A percentile compares a stretch with the other conserved stretches of the same genome.
Conservation (phyloP, 106 monocot species). For the Ottelia alismoides region DNA sequence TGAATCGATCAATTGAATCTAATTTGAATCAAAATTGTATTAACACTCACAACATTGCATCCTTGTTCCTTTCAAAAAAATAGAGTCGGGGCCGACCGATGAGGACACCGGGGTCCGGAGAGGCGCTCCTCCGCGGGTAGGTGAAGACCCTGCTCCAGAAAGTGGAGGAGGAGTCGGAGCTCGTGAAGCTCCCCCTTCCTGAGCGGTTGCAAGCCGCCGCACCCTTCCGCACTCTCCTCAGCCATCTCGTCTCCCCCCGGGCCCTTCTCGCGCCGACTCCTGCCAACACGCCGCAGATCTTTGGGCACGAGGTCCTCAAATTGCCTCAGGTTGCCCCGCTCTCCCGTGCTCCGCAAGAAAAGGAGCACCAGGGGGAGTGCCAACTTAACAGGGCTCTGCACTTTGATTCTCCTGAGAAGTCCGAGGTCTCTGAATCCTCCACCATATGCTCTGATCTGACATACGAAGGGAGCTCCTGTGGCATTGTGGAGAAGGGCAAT, state of each 20-base stretch:
- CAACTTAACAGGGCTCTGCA: conserved; percentile 54
- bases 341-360: no score
- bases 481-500: conserved; percentile 4
- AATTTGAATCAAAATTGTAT: no score
- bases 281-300: conserved; percentile 51
- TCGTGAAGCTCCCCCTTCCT: conserved; percentile 12
- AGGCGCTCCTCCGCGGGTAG: conserved; percentile 76
- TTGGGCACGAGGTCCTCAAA: not conserved
- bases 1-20: no score
- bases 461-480: conserved; percentile 24
- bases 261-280: conserved; percentile 79
- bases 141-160: conserved; percentile 77
- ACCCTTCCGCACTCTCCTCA: conserved; percentile 19
- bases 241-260: conserved; percentile 28
- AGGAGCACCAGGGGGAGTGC: conserved; percentile 14
- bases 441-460: conserved; percentile 20
- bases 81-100: conserved; percentile 8
- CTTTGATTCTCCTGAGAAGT: conserved; percentile 73
- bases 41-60: no score
- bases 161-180: conserved; percentile 59
- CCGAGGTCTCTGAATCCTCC: conserved; percentile 14
- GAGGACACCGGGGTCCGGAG: conserved; percentile 71
- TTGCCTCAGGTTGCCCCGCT: no score
- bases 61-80: no score
- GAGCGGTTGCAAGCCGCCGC: conserved; percentile 3